phyloP scores from a whole-genome alignment of 1,139 yeast genomes.

The Debaryomyces subglobosus region DNA sequence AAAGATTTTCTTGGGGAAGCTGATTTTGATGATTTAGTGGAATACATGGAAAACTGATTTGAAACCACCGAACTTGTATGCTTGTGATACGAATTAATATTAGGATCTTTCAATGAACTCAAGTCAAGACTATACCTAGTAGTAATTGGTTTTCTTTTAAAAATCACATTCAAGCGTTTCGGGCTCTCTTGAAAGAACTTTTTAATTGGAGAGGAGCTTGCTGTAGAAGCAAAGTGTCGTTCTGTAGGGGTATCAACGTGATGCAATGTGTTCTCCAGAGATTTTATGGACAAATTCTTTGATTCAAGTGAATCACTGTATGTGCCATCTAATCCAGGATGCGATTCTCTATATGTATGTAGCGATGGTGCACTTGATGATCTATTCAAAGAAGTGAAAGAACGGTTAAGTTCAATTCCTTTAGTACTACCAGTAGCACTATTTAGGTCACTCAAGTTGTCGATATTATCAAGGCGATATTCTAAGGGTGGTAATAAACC shows the following conservation, averaged over 20 bases:
- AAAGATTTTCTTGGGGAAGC: slow-evolving; percentile 36
- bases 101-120: slow-evolving; percentile 5
- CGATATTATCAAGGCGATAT: slow-evolving; percentile 27
- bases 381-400: slow-evolving; percentile 26
- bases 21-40: slow-evolving; percentile 30
- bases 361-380: slow-evolving; percentile 47
- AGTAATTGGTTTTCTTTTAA: slow-evolving; percentile 26
- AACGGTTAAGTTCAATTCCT: slow-evolving; percentile 11
- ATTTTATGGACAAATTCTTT: background rate
- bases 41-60: slow-evolving; percentile 31
- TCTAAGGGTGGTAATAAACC: slow-evolving; percentile 26
- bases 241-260: slow-evolving; percentile 19
- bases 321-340: background rate
- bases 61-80: slow-evolving; percentile 36
- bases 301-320: background rate
- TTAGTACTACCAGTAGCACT: slow-evolving; percentile 13
- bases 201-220: slow-evolving; percentile 36
- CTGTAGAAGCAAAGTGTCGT: slow-evolving; percentile 10
- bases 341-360: slow-evolving; percentile 34
- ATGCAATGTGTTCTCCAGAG: slow-evolving; percentile 1
- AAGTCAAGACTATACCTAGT: slow-evolving; percentile 21
- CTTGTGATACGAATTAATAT: slow-evolving; percentile 18
- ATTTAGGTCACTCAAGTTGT: slow-evolving; percentile 30
- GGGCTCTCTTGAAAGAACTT: slow-evolving; percentile 40
- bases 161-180: slow-evolving; percentile 28